Evolutionary conservation across 345 rosid species (phyloP), one percentile per base, ranked within the genome.

Genomic region (Noccaea bulbosa): DNA sequence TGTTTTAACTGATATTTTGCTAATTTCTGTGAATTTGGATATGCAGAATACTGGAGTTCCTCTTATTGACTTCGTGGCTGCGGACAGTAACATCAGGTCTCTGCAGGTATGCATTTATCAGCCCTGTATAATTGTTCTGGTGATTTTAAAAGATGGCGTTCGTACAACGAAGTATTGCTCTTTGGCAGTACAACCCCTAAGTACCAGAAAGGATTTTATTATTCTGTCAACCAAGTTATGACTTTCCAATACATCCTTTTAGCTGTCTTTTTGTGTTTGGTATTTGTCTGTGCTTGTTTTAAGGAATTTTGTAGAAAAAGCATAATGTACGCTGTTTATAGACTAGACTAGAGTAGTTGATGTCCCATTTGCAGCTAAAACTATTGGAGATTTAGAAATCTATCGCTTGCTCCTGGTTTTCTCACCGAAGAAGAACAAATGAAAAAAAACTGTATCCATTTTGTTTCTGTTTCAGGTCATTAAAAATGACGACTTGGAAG

Each of bases 401-500:
- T 67, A 11, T 35, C 51, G 56, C 24, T 50, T 58, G 27, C 27
- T 75, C 51, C 51, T 62, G 57, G 65, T 53, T 61, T 74, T 54
- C 52, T 62, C 60, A 32, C 22, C 54, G 43, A 44, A 56, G 66
- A 41, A 47, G 60, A 45, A 27, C 51, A 45, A 5, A 34, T 52
- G n/a, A 73, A 73, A 64, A 64, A 20, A 17, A 8, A n/a, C 12
- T 55, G 11, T 66, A 52, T 68, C 38, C 11, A 37, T 61, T 52
- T 67, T 74, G 58, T 61, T 53, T 53, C 17, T 61, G 51, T 76
- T 70, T 65, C 64, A 95, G 99, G 80, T 95, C 69, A 95, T 95
- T 66, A 85, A 82, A 71, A 88, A 95, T 73, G 98, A 92, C 60
- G 99, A 95, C 81, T 89, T 95, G 75, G 98, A 92, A 86, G 99